A percentile compares a stretch with the other conserved stretches of the same genome.
Evolutionary conservation across 139 green algal genomes (phyloP).

Genomic region (Edaphochlamys debaryana): DNA sequence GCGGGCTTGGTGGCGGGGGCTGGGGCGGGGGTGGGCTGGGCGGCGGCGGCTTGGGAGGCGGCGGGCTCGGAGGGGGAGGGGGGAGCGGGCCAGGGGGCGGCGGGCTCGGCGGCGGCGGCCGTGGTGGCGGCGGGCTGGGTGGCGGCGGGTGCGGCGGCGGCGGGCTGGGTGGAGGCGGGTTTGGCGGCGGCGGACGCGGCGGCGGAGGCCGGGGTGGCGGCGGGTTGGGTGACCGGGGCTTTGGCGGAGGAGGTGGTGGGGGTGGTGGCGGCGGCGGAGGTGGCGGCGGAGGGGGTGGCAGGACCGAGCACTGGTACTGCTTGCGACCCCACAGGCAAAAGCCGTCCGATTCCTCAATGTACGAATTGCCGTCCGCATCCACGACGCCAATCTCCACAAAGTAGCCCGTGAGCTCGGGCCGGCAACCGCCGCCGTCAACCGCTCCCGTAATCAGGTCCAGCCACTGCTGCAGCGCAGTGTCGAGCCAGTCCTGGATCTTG

Average conservation of each 20-base stretch:
- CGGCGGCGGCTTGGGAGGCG: not conserved
- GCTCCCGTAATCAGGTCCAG: not conserved
- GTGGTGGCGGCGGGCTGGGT: not conserved
- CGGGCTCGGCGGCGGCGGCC: not conserved
- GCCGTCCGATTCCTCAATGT: too few species aligned
- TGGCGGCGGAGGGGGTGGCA: constrained; percentile 1
- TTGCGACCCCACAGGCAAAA: not conserved
- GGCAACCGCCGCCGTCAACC: not conserved
- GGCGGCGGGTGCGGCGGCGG: not conserved
- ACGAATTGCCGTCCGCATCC: not conserved
- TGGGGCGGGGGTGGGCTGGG: not conserved
- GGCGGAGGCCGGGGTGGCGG: not conserved
- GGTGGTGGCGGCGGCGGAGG: constrained; percentile 1
- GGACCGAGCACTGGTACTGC: not conserved
- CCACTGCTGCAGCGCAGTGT: not conserved
- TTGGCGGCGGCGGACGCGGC: not conserved
- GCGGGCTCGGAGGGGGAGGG: not conserved
- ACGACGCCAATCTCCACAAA: not conserved
- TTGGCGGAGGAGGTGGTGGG: not conserved
- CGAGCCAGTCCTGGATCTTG: constrained; percentile 5
- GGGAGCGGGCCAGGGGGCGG: not conserved
- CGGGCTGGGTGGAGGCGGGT: not conserved
- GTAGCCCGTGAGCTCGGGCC: not conserved
- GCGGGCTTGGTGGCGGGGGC: not conserved
- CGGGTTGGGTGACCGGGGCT: not conserved